Evolutionary conservation across 371 early-diverging fungal genomes (phyloP), one percentile per base, ranked within the genome.

Genomic region (Mucor circinelloides): DNA sequence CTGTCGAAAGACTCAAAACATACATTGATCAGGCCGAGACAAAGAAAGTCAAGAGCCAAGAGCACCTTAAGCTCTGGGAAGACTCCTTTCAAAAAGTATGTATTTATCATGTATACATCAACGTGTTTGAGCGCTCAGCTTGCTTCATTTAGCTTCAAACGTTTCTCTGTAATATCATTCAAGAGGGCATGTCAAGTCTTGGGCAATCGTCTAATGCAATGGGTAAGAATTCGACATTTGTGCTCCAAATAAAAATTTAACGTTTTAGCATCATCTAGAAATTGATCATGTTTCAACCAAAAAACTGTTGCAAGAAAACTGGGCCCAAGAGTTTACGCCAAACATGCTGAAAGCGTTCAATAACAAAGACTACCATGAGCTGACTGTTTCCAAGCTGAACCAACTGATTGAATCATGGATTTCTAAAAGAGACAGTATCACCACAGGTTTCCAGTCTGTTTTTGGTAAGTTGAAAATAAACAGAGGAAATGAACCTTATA

Each of bases 21-120:
- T 60, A 60, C 38, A 31, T 67, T 40, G 70, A 67, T 25, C 60
- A 68, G 36, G 58, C 58, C n/a, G 72, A 72, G 54, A 21, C 61
- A 28, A 68, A 58, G 13, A 60, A 54, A 15, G 7, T 58, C 4
- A 27, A 58, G 23, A 68, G 54, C 44, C 66, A 68, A 65, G 58
- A 68, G 19, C 36, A 46, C 13, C 31, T 72, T 3, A 9, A 34
- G 6, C 63, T 68, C 9, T 72, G 72, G 72, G 66, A 72, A 55
- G 68, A 68, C 17, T 60, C 66, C 5, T 72, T 72, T 46, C 60
- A 68, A 55, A 60, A 68, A 54, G 72, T 72, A 70, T 10, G 38
- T 13, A 0, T 5, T 15, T 21, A 46, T 21, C 19, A 6, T 17
- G 25, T 12, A 38, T 25, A 58, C 3, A 36, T 3, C n/a, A 58